Evolutionary conservation across 257 asterid genomes (phyloP), one percentile per base, ranked within the genome.

Genomic region (Mitragyna speciosa): DNA sequence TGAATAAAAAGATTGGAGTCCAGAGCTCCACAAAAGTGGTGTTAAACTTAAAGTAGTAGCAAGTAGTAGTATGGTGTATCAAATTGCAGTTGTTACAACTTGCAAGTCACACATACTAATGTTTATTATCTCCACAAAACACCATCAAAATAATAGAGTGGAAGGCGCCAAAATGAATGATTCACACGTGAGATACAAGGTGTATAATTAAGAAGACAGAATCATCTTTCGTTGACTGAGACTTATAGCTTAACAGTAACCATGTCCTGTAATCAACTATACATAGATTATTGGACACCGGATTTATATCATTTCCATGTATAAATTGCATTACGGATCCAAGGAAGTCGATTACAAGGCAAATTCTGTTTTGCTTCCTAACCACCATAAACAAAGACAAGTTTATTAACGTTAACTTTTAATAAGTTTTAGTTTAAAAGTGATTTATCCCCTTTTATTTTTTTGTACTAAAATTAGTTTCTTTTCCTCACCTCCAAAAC

Each of bases 151-250:
- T 33, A n/a, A 61, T 26, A 17, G 45, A 65, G 64, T 30, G 51
- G 74, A 52, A 52, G 76, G 76, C 59, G 31, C 36, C 47, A 45
- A 43, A 47, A 14, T 19, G 24, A 51, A 31, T 70, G 77, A 59
- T 79, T 71, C 71, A 79, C 82, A 59, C 77, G 82, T 71, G 71
- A 79, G 59, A 4, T n/a, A 15, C 75, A 68, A 30, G 39, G 33
- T 6, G 75, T 24, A 31, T 20, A 11, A 43, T 49, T 33, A 49
- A 52, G 17, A 65, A 28, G 68, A 36, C 66, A 51, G 52, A 78
- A 67, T 66, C 67, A 78, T 78, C 63, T 41, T 31, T 65, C 78
- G 12, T 58, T 58, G 28, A 58, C 28, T 20, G 28, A 58, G 22
- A 20, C 28, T 19, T 7, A 24, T 58, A 19, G 28, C 28, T 58